Base-by-base conservation (phyloP, 305 asterid genomes). In the Fraxinus greggii region DNA sequence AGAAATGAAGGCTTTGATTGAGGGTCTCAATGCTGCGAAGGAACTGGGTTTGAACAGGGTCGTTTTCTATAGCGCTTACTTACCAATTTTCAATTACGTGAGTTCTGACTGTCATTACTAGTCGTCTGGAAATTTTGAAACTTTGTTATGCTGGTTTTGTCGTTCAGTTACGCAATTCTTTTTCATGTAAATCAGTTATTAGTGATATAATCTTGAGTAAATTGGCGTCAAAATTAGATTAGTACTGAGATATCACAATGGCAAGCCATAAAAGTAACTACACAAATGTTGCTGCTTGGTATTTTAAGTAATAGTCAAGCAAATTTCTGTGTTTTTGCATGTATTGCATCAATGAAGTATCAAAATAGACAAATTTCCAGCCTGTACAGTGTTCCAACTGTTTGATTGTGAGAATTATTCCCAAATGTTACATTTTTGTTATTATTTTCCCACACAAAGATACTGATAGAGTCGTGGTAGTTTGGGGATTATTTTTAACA, bases 1-100 rank as follows among this genome's bases (percentile, higher is more conserved):
- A 29, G 97, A 90, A 78, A 3, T 88, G 33, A 87, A 72, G 80
- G 97, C 98, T 15, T 88, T 94, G 83, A 77, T 91, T 80, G 97
- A 89, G 84, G 95, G 89, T 24, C 85, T 94, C 79, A 92, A 82
- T 80, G 86, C 90, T 67, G 97, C 98, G 3, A 26, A 88, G 85
- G 91, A 88, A 24, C 90, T 93, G 83, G 91, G 83, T 9, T 85
- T 94, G 89, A 76, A 79, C 36, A 89, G 92, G 81, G 83, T 93
- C 70, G 76, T 15, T 17, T 85, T 87, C 26, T 84, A 29, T 69
- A 92, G 94, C 70, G 97, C 90, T 86, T 83, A 83, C 80, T 63
- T 32, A 75, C 86, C 92, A 0, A 36, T 88, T 76, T 91, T 45
- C 84, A 87, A 86, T 23, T 87, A 23, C 83, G 97, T 94, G 86